A percentile compares a stretch with the other conserved stretches of the same genome.
phyloP scores from a whole-genome alignment of 805 yeast species.

The Metschnikowia aberdeeniae region DNA sequence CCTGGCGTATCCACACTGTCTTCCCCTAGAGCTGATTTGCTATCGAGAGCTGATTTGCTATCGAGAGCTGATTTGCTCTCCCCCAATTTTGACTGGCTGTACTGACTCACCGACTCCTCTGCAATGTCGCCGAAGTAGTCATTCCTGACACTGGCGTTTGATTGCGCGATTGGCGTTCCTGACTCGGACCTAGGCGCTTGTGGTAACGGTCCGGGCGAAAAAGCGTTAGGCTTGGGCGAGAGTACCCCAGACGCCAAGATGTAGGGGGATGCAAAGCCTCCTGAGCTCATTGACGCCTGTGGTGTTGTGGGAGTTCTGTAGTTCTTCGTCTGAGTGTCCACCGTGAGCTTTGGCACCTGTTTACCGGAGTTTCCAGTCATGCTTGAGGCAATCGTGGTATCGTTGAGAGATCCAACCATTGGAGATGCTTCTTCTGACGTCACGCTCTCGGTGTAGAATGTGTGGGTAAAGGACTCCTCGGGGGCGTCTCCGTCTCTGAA shows the following conservation, averaged over 20 bases:
- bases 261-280: slow-evolving; percentile 67
- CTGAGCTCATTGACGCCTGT: slow-evolving; percentile 21
- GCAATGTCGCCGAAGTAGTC: slow-evolving; percentile 14
- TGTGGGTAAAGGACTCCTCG: slow-evolving; percentile 5
- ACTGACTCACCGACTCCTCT: not conserved
- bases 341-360: slow-evolving; percentile 25
- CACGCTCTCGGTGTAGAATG: slow-evolving; percentile 13
- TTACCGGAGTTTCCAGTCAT: slow-evolving; percentile 10
- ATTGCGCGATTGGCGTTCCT: slow-evolving; percentile 12
- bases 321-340: slow-evolving; percentile 27
- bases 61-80: not conserved
- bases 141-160: slow-evolving; percentile 1
- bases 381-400: slow-evolving; percentile 28
- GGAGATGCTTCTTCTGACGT: slow-evolving; percentile 28
- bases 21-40: not conserved
- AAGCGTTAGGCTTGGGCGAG: slow-evolving; percentile 40
- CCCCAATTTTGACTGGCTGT: not conserved
- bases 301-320: slow-evolving; percentile 38
- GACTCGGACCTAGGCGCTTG: not conserved
- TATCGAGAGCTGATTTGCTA: not conserved
- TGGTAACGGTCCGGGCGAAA: slow-evolving; percentile 5
- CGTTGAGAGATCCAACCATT: slow-evolving; percentile 28
- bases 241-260: slow-evolving; percentile 58
- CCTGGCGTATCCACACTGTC: slow-evolving; percentile 2
- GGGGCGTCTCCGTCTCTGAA: slow-evolving; percentile 22